Percentiles rank a stretch among this genome's conserved stretches.
phyloP scores from a whole-genome alignment of 2,329 filamentous ascomycete genomes.

The Fusarium solani-melongenae region DNA sequence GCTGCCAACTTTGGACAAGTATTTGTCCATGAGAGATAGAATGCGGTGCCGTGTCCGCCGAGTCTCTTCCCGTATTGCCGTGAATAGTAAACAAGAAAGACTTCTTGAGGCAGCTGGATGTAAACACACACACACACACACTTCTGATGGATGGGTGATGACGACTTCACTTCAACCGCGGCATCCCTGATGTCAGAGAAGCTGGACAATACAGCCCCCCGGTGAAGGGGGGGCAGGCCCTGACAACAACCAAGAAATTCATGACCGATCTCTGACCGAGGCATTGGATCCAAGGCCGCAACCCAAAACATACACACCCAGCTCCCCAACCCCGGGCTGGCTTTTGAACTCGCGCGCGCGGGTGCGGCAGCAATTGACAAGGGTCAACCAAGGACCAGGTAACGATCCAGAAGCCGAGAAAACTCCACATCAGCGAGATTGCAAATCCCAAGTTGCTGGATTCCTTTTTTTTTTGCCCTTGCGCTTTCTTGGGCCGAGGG shows the following conservation, averaged over 20 bases:
- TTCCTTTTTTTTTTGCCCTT: background rate
- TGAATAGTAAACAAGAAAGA: background rate
- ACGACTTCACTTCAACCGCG: constrained; percentile 1
- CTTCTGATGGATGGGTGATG: background rate
- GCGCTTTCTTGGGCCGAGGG: constrained; percentile 14
- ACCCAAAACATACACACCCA: constrained; percentile 2
- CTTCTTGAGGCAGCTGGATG: background rate
- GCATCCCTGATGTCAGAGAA: constrained; percentile 22
- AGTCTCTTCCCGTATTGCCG: background rate
- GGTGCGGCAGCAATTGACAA: constrained; percentile 11
- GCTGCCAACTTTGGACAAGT: background rate
- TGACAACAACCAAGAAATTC: constrained; percentile 16
- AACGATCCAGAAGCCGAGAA: constrained; percentile 2
- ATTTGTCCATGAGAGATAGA: background rate
- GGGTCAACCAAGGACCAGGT: constrained; percentile 16
- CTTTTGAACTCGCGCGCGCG: constrained; percentile 8
- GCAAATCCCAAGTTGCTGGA: constrained; percentile 1
- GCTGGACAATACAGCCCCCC: constrained; percentile 3
- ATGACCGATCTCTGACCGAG: constrained; percentile 17
- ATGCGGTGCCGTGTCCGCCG: background rate
- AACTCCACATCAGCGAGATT: constrained; percentile 31
- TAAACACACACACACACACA: background rate
- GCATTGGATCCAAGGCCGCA: constrained; percentile 19
- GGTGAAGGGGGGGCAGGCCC: background rate
- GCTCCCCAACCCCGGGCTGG: constrained; percentile 9